Base-by-base conservation (phyloP, 805 yeast species). In the Brettanomyces anomalus region DNA sequence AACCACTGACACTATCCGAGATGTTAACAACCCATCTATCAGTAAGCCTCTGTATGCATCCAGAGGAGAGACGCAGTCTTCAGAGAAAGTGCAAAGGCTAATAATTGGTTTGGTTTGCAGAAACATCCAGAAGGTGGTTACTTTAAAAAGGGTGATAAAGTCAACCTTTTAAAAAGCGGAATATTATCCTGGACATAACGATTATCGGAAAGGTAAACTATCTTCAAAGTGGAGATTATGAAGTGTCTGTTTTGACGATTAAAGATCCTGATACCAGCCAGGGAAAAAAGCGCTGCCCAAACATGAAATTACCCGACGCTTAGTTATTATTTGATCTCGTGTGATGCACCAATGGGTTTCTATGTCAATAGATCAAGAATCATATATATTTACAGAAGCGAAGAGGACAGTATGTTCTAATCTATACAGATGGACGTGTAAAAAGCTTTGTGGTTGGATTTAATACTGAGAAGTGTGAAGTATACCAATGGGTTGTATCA, bases 401-500 rank as follows among this genome's bases (percentile, higher is more conserved):
- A 1, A 61, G 72, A 33, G 82, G 80, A 3, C 74, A 71, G 47
- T 76, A 74, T 49, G 79, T 76, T 4, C 56, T 74, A 14, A 57
- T 76, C 4, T 67, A 74, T 41, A 79, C 79, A 4, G 64, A 72
- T 47, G 79, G 80, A 1, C 45, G 45, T 3, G 55, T 76, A 16
- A 70, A 72, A 44, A 61, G 74, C 1, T 76, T 76, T 52, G 64
- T 62, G 18, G 81, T 75, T 21, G 82, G 81, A 0, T 73, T 74
- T 47, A 66, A 74, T 47, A 57, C 64, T 31, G 55, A 57, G 0
- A 57, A 57, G 11, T 78, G 78, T 5, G 79, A 75, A 52, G 61
- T 70, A 4, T 62, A 72, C 36, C 82, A 76, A 54, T 76, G 81
- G 81, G 79, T 76, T 5, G 81, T 76, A n/a, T 79, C 77, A 10